Evolutionary conservation across 192 early-diverging fungal species (phyloP).

Genomic region (Umbelopsis sp.): DNA sequence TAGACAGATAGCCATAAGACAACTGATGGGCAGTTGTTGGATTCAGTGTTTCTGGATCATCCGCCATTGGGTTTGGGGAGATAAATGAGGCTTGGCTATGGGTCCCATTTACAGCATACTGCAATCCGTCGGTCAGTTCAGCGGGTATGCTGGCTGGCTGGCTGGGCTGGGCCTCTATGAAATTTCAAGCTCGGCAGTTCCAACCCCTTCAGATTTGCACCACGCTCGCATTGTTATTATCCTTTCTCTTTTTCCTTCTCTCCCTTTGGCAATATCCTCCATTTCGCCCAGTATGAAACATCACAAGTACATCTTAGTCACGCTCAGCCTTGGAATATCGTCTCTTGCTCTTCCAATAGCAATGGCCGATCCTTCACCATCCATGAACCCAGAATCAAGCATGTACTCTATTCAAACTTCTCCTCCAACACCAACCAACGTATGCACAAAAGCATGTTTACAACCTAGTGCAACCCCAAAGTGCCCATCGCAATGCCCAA

Average conservation of each 20-base stretch:
- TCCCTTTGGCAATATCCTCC: neutral
- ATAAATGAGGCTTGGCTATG: too few relatives aligned
- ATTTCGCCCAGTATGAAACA: neutral
- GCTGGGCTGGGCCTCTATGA: too few relatives aligned
- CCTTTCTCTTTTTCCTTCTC: neutral
- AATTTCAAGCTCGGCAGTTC: too few relatives aligned
- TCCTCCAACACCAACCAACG: neutral
- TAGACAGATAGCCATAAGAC: too few relatives aligned
- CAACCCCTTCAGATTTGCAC: too few relatives aligned
- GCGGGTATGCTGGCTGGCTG: too few relatives aligned
- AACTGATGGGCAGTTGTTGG: too few relatives aligned
- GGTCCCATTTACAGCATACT: too few relatives aligned
- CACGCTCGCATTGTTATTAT: too few relatives aligned
- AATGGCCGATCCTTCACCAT: neutral
- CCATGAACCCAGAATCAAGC: neutral
- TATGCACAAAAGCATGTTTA: conserved; percentile 5
- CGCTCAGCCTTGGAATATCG: conserved; percentile 1
- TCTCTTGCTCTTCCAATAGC: conserved; percentile 3
- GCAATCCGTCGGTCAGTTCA: too few relatives aligned
- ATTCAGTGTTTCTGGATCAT: too few relatives aligned
- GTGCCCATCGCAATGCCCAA: neutral
- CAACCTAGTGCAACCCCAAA: neutral
- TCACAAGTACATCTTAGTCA: conserved; percentile 3
- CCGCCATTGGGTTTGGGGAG: too few relatives aligned
- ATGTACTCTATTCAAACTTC: conserved; percentile 9